Evolutionary conservation across 1,139 yeast genomes (phyloP), one percentile per base, ranked within the genome.

Genomic region (Geotrichum aggregatum): DNA sequence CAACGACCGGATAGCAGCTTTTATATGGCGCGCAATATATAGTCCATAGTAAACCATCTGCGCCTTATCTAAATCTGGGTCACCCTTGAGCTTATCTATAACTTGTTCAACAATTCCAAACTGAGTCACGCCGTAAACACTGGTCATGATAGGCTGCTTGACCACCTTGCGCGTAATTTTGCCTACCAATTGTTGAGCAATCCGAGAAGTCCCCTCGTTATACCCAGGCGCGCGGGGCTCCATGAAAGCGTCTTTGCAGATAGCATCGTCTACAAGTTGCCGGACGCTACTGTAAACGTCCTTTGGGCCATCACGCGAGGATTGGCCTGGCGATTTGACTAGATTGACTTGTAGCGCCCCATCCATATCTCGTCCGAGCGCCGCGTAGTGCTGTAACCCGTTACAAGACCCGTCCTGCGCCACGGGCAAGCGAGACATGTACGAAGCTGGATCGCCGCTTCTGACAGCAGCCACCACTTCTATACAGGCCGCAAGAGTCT

Each of bases 111-210:
- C 79, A 0, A 95, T 96, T 16, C 96, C 97, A 58, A 84, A 79
- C 64, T 77, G 84, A 0, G 96, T 91, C 22, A 88, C 98, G 60
- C 98, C 98, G 66, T 91, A 91, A 42, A 91, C 97, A 62, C 87
- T 88, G 0, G 97, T 91, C 97, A 91, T 91, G 16, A 91, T 97
- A 0, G 98, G 87, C 68, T 88, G 96, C 66, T 91, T 91, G 44
- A 89, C 95, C 46, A 88, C 82, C 65, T 87, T 87, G 61, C 98
- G 78, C 19, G 82, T 76, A 53, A 91, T 78, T 61, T 79, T 77
- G 49, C 82, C 84, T 56, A 77, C 72, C 45, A 82, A 69, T 52
- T 73, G 71, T 18, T 66, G 54, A 0, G 88, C 88, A 57, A 70
- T 63, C 19, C 21, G 21, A n/a, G 18, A 3, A 6, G 47, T 44